phyloP scores from a whole-genome alignment of 2,329 filamentous ascomycete species.

The Gremmenia infestans region DNA sequence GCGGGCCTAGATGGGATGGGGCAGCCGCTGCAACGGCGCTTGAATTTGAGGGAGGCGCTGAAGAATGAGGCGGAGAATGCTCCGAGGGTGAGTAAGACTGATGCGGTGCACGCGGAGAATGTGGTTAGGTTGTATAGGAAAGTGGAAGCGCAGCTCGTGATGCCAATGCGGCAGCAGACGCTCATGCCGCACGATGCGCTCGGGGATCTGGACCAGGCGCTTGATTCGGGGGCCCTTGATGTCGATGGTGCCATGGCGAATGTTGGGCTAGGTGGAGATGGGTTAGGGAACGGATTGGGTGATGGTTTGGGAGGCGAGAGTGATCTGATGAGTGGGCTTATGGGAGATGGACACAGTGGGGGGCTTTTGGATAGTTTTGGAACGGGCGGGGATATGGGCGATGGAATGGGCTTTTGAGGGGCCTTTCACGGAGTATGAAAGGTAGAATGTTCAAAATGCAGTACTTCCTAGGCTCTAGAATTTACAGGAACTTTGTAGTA shows the following conservation, averaged over 20 bases:
- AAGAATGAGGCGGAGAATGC: slow-evolving; percentile 26
- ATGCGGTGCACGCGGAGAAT: slow-evolving; percentile 25
- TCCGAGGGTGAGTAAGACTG: slow-evolving; percentile 24
- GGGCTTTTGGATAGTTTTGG: slow-evolving; percentile 17
- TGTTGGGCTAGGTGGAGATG: slow-evolving; percentile 4
- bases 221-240: slow-evolving; percentile 12
- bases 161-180: slow-evolving; percentile 13
- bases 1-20: slow-evolving; percentile 9
- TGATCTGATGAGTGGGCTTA: slow-evolving; percentile 4
- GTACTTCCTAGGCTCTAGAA: not conserved
- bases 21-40: slow-evolving; percentile 22
- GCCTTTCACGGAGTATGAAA: not conserved
- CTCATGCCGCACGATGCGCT: slow-evolving; percentile 9
- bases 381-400: slow-evolving; percentile 11
- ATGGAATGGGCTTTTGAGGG: slow-evolving; percentile 20
- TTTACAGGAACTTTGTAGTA: not conserved
- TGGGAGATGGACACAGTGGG: slow-evolving; percentile 10
- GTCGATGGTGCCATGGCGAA: slow-evolving; percentile 7
- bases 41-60: slow-evolving; percentile 29
- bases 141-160: slow-evolving; percentile 25
- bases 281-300: slow-evolving; percentile 2
- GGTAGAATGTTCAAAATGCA: not conserved
- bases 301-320: slow-evolving; percentile 5
- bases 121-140: slow-evolving; percentile 29
- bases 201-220: slow-evolving; percentile 10